Evolutionary conservation across 306 rosid genomes (phyloP).

Genomic region (Fagus crenata): DNA sequence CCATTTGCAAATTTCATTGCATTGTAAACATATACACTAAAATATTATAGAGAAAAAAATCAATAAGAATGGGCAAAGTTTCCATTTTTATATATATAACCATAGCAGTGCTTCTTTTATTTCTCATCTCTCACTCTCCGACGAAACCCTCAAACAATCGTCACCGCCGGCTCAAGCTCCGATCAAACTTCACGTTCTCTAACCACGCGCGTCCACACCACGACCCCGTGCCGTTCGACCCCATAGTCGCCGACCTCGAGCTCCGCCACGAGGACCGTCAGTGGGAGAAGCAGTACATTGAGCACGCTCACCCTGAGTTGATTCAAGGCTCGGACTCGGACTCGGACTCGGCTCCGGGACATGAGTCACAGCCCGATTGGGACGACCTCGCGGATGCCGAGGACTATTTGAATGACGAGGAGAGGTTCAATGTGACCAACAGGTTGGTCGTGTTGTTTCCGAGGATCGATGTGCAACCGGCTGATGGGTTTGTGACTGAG

Average conservation of each 20-base stretch:
- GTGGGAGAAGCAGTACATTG: slow-evolving; percentile 77
- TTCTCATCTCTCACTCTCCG: slow-evolving; percentile 67
- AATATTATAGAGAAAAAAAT: neutral
- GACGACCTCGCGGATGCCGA: slow-evolving; percentile 85
- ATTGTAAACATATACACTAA: neutral
- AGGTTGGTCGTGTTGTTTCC: slow-evolving; percentile 71
- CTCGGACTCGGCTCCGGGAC: slow-evolving; percentile 56
- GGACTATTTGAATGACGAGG: slow-evolving; percentile 80
- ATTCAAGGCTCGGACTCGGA: neutral
- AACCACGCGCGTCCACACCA: slow-evolving; percentile 39
- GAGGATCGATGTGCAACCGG: slow-evolving; percentile 67
- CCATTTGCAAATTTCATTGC: neutral
- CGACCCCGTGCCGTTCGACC: slow-evolving; percentile 69
- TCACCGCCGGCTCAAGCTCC: slow-evolving; percentile 88
- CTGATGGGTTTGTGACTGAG: slow-evolving; percentile 55
- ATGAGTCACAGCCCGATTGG: slow-evolving; percentile 90
- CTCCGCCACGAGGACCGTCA: slow-evolving; percentile 85
- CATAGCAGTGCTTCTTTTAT: slow-evolving; percentile 44
- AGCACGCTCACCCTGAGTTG: slow-evolving; percentile 52
- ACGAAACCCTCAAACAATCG: slow-evolving; percentile 44
- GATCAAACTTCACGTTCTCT: slow-evolving; percentile 71
- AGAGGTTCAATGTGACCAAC: slow-evolving; percentile 74
- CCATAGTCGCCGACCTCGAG: slow-evolving; percentile 80
- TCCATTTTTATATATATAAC: slow-evolving; percentile 59
- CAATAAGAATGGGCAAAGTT: slow-evolving; percentile 47